These are phyloP conservation scores for Diutina rugosa DNA, from an alignment of 1,139 yeast species.

Conservation along the genomic window DNA sequence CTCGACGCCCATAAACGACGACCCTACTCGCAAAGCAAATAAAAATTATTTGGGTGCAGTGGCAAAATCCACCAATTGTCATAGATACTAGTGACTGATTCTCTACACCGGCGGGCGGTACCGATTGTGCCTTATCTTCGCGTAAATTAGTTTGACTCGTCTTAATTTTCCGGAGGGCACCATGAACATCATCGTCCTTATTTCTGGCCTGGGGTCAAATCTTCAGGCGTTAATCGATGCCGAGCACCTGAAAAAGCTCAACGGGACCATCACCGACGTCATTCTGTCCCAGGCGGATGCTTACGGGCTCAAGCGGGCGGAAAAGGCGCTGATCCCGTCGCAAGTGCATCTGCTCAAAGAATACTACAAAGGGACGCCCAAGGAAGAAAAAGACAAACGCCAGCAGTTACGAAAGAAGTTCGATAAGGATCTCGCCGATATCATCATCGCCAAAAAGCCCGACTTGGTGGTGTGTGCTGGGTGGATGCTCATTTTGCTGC, in stretches of 20 bases:
- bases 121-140: background rate
- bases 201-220: conserved; percentile 91
- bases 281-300: conserved; percentile 78
- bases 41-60: no score
- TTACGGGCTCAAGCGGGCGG: conserved; percentile 73
- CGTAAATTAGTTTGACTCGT: conserved; percentile 1
- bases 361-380: conserved; percentile 68
- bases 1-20: no score
- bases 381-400: conserved; percentile 45
- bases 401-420: conserved; percentile 50
- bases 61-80: no score
- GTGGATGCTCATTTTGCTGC: conserved; percentile 89
- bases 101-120: background rate
- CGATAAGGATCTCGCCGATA: conserved; percentile 64
- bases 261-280: conserved; percentile 57
- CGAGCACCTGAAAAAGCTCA: conserved; percentile 24
- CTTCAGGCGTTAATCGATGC: conserved; percentile 89
- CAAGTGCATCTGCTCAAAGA: conserved; percentile 55
- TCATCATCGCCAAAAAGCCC: conserved; percentile 54
- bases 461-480: conserved; percentile 94
- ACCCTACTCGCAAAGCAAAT: no score
- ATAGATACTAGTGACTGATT: no score
- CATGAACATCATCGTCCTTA: conserved; percentile 50
- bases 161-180: background rate
- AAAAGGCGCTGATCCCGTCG: conserved; percentile 53